Percentiles rank a stretch among this genome's conserved stretches.
phyloP scores from a whole-genome alignment of 2,329 filamentous ascomycete genomes.

The Aaosphaeria arxii region DNA sequence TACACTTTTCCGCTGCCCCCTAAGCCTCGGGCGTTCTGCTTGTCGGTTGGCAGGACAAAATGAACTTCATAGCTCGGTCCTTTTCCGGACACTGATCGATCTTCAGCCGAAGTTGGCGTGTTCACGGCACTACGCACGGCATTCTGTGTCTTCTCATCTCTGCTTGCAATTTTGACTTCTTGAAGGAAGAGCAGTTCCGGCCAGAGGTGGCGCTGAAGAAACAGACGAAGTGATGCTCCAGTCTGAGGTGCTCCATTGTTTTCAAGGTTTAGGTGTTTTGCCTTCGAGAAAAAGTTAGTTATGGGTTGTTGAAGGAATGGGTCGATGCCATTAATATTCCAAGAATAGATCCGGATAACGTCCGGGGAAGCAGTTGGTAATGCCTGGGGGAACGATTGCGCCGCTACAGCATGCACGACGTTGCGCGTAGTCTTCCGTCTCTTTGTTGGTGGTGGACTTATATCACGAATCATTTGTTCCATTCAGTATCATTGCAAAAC shows the following conservation, averaged over 20 bases:
- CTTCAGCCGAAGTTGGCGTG: neutral
- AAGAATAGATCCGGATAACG: constrained; percentile 41
- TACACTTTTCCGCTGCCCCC: constrained; percentile 47
- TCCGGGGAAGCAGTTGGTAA: neutral
- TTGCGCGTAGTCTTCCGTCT: neutral
- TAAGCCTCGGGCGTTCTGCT: constrained; percentile 49
- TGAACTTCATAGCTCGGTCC: constrained; percentile 42
- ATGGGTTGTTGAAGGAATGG: constrained; percentile 43
- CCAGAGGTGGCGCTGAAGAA: constrained; percentile 45
- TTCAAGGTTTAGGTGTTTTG: too few species aligned
- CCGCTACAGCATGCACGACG: neutral
- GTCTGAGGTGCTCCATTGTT: neutral
- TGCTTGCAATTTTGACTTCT: constrained; percentile 48
- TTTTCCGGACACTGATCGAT: neutral
- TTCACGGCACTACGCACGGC: constrained; percentile 41
- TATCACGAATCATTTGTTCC: neutral
- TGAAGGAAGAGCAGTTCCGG: constrained; percentile 47
- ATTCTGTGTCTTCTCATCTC: constrained; percentile 38
- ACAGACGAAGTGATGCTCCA: constrained; percentile 36
- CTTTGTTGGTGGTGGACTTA: neutral
- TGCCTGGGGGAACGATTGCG: neutral
- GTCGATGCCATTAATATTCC: constrained; percentile 49
- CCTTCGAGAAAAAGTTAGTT: constrained; percentile 35
- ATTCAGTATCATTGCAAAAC: too few species aligned
- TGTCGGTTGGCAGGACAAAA: constrained; percentile 50